Conservation (phyloP, 441 rosid genomes). For the Manihot esculenta region DNA sequence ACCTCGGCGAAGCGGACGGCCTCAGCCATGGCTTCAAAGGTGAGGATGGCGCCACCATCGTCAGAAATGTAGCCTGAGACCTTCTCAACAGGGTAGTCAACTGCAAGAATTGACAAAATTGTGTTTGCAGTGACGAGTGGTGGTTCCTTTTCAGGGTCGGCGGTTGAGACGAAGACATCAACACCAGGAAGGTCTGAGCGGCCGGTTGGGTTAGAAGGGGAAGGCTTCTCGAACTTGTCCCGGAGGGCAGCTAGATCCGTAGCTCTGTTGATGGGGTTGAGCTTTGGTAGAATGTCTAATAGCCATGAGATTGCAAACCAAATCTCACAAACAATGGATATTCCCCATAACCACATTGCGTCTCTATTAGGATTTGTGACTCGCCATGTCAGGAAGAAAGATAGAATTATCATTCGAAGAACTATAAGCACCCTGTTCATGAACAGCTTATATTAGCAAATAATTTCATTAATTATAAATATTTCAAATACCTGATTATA, state of each 20-base stretch:
- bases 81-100: slow-evolving; percentile 79
- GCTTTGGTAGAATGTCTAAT: slow-evolving; percentile 70
- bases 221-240: slow-evolving; percentile 73
- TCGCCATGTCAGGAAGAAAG: slow-evolving; percentile 71
- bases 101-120: slow-evolving; percentile 66
- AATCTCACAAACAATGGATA: slow-evolving; percentile 72
- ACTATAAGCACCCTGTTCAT: slow-evolving; percentile 55
- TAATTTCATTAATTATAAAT: too few relatives aligned
- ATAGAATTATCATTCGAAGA: slow-evolving; percentile 46
- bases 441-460: not conserved
- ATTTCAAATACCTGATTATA: too few relatives aligned
- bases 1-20: slow-evolving; percentile 76
- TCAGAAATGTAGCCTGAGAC: slow-evolving; percentile 71
- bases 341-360: slow-evolving; percentile 85
- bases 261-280: slow-evolving; percentile 77
- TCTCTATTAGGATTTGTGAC: slow-evolving; percentile 66
- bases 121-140: slow-evolving; percentile 88
- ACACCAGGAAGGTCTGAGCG: slow-evolving; percentile 85
- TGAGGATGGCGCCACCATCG: slow-evolving; percentile 87
- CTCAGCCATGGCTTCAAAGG: slow-evolving; percentile 94
- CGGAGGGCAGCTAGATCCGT: slow-evolving; percentile 65
- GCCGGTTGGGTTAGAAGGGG: slow-evolving; percentile 68
- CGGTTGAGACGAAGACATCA: slow-evolving; percentile 79
- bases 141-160: slow-evolving; percentile 83
- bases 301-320: slow-evolving; percentile 96